Conservation (phyloP, 352 stramenopile species). For the Peronosclerospora sorghi region DNA sequence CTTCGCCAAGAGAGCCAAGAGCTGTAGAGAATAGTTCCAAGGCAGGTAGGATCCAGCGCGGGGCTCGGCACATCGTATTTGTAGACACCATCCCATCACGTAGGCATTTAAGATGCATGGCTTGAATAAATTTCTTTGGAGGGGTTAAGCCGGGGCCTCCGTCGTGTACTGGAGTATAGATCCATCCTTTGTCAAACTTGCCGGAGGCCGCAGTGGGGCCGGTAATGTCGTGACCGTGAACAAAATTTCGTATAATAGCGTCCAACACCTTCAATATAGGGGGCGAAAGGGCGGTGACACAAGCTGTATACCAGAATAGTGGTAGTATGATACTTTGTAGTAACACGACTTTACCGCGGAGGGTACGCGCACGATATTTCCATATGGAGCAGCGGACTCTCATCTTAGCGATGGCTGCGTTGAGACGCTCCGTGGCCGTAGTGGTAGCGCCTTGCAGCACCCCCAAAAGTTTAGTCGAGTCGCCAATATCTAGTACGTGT, state of each 20-base stretch:
- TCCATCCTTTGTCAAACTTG: too few relatives aligned
- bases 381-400: background rate
- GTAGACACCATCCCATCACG: background rate
- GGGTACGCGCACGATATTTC: background rate
- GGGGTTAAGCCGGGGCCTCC: background rate
- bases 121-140: background rate
- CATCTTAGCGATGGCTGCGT: background rate
- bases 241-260: background rate
- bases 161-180: background rate
- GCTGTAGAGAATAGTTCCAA: background rate
- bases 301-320: background rate
- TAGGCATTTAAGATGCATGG: too few relatives aligned
- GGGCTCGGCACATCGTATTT: background rate
- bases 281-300: background rate
- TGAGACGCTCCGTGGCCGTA: background rate
- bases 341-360: background rate
- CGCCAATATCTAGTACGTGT: background rate
- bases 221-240: background rate
- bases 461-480: background rate
- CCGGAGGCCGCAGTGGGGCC: background rate
- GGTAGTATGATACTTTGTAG: background rate
- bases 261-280: background rate
- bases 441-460: background rate
- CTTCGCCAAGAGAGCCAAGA: background rate
- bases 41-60: background rate